A percentile compares a stretch with the other conserved stretches of the same genome.
Evolutionary conservation across 345 rosid species (phyloP).

Genomic region (Salix purpurea): DNA sequence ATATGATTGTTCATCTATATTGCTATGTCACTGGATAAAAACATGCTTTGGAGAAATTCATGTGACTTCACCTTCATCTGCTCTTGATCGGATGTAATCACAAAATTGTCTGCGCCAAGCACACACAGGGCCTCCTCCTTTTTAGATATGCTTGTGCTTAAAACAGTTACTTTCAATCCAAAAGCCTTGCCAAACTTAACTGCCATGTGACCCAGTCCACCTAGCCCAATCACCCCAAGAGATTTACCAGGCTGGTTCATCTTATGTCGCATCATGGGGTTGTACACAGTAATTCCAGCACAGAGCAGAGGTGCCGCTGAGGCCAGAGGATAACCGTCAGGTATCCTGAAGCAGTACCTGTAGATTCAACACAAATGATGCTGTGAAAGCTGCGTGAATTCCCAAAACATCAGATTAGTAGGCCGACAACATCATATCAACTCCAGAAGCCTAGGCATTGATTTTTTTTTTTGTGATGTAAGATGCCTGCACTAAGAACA

Average conservation of each 20-base stretch:
- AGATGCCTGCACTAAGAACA: too few species aligned
- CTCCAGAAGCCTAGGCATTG: neutral
- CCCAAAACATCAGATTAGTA: neutral
- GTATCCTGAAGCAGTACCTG: conserved; percentile 81
- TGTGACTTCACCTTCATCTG: conserved; percentile 64
- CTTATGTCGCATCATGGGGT: neutral
- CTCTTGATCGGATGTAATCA: conserved; percentile 66
- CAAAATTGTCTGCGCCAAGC: conserved; percentile 56
- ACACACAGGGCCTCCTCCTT: conserved; percentile 60
- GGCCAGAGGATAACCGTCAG: conserved; percentile 58
- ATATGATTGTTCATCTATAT: neutral
- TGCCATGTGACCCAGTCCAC: conserved; percentile 85
- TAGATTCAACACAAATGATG: conserved; percentile 8
- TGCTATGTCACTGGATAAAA: neutral
- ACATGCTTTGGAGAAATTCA: neutral
- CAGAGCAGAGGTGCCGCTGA: neutral
- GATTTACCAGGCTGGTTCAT: neutral
- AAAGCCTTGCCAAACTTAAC: conserved; percentile 85
- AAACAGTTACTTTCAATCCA: conserved; percentile 59
- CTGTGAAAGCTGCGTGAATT: neutral
- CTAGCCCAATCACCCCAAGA: conserved; percentile 43
- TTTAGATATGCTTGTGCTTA: conserved; percentile 70
- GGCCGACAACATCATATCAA: neutral
- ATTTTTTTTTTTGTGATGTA: neutral
- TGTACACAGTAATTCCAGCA: neutral